Conservation (phyloP, 2,329 filamentous ascomycete species). For the Nothopassalora personata region DNA sequence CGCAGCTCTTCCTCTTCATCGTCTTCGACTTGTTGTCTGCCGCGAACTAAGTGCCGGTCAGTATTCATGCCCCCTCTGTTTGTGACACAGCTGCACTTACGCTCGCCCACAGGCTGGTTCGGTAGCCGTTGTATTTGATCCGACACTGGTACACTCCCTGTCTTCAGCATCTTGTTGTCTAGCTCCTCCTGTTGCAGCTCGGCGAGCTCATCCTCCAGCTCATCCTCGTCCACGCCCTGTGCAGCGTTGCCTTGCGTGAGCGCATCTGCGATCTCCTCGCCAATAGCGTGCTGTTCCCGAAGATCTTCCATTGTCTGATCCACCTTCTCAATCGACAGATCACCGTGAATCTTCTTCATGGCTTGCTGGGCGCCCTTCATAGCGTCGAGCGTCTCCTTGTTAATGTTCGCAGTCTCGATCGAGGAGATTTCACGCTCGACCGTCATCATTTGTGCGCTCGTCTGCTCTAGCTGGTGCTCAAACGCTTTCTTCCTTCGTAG, state of each 20-base stretch:
- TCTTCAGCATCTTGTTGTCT: slow-evolving; percentile 89
- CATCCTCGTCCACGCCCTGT: slow-evolving; percentile 75
- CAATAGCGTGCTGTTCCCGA: slow-evolving; percentile 85
- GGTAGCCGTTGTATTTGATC: slow-evolving; percentile 76
- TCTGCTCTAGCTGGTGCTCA: slow-evolving; percentile 88
- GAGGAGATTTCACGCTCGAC: slow-evolving; percentile 93
- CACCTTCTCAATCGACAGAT: slow-evolving; percentile 88
- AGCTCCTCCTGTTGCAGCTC: slow-evolving; percentile 85
- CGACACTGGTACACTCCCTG: slow-evolving; percentile 74
- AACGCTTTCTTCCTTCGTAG: slow-evolving; percentile 91
- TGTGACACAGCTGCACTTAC: slow-evolving; percentile 50
- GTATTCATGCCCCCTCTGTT: slow-evolving; percentile 28
- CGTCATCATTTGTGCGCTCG: slow-evolving; percentile 79
- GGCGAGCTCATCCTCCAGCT: slow-evolving; percentile 80
- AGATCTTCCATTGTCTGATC: slow-evolving; percentile 92
- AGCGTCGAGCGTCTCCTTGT: slow-evolving; percentile 87
- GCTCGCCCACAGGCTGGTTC: slow-evolving; percentile 64
- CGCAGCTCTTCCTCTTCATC: slow-evolving; percentile 93
- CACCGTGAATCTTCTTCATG: slow-evolving; percentile 89
- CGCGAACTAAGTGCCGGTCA: slow-evolving; percentile 35
- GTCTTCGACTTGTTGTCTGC: slow-evolving; percentile 55
- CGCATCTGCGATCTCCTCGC: slow-evolving; percentile 83
- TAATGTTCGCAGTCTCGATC: slow-evolving; percentile 98
- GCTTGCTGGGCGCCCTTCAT: slow-evolving; percentile 88
- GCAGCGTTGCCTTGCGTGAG: slow-evolving; percentile 66